Percentiles rank a stretch among this genome's conserved stretches.
phyloP scores from a whole-genome alignment of 2,329 filamentous ascomycete species.

The Didymella lethalis region DNA sequence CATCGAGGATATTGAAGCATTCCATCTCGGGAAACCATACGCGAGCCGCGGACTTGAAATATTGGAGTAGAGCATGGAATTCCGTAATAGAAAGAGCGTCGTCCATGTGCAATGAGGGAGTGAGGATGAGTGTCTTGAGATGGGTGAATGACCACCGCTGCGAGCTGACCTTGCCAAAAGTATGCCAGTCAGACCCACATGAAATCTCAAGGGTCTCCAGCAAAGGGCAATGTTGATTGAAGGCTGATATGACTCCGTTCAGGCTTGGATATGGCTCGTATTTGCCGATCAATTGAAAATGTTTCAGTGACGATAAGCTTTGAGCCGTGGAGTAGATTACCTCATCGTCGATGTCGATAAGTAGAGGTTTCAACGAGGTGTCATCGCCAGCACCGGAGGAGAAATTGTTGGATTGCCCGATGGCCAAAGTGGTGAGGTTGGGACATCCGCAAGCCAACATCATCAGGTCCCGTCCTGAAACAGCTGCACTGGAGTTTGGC shows the following conservation, averaged over 20 bases:
- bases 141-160: background rate
- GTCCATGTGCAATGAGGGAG: slow-evolving; percentile 4
- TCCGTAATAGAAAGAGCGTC: background rate
- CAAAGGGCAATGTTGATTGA: background rate
- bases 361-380: background rate
- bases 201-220: background rate
- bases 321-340: background rate
- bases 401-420: background rate
- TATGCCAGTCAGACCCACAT: slow-evolving; percentile 1
- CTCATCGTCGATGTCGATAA: background rate
- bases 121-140: background rate
- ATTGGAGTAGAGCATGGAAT: background rate
- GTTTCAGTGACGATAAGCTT: background rate
- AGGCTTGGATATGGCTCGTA: background rate
- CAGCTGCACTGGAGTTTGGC: background rate
- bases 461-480: background rate
- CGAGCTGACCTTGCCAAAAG: background rate
- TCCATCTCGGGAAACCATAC: slow-evolving; percentile 3
- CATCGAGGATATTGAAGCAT: slow-evolving; percentile 4
- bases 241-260: background rate
- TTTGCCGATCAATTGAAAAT: background rate
- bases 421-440: background rate
- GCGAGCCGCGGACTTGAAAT: background rate
- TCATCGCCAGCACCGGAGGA: background rate
- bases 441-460: background rate